Percentiles rank a stretch among this genome's conserved stretches.
These are phyloP conservation scores for Castanea mollissima DNA, from an alignment of 306 rosid species.

Conservation along the genomic window DNA sequence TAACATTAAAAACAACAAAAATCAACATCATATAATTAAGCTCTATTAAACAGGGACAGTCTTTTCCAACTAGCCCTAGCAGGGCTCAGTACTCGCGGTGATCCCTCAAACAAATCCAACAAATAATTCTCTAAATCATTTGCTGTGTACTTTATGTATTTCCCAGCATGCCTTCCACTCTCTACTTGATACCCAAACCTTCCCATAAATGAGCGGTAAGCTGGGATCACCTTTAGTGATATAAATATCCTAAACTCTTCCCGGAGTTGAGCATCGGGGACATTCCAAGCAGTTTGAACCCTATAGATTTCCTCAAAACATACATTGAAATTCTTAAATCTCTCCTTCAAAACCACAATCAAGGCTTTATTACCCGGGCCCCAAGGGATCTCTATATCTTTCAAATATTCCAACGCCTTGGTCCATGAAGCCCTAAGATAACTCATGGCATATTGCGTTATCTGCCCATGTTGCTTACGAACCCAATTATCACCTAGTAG, in stretches of 20 bases:
- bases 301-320: slow-evolving; percentile 86
- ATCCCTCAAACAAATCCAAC: slow-evolving; percentile 78
- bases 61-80: too few relatives aligned
- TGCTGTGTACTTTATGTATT: slow-evolving; percentile 74
- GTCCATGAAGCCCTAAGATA: slow-evolving; percentile 94
- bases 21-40: too few relatives aligned
- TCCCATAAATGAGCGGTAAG: slow-evolving; percentile 85
- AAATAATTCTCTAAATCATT: slow-evolving; percentile 82
- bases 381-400: slow-evolving; percentile 76
- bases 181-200: slow-evolving; percentile 81
- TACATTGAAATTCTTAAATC: slow-evolving; percentile 84
- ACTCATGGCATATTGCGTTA: slow-evolving; percentile 76
- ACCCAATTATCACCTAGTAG: slow-evolving; percentile 86
- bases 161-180: slow-evolving; percentile 68
- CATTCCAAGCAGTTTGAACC: slow-evolving; percentile 92
- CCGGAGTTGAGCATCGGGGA: slow-evolving; percentile 72
- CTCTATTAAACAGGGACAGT: too few relatives aligned
- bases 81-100: slow-evolving; percentile 46
- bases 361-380: slow-evolving; percentile 57
- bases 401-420: slow-evolving; percentile 74
- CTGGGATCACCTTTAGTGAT: slow-evolving; percentile 88
- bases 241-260: slow-evolving; percentile 84
- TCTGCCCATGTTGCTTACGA: slow-evolving; percentile 69
- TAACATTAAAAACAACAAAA: too few relatives aligned
- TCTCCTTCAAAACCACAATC: slow-evolving; percentile 79